Evolutionary conservation across 768 basidiomycete genomes (phyloP), one percentile per base, ranked within the genome.

Genomic region (Leucosporidium yakuticum): DNA sequence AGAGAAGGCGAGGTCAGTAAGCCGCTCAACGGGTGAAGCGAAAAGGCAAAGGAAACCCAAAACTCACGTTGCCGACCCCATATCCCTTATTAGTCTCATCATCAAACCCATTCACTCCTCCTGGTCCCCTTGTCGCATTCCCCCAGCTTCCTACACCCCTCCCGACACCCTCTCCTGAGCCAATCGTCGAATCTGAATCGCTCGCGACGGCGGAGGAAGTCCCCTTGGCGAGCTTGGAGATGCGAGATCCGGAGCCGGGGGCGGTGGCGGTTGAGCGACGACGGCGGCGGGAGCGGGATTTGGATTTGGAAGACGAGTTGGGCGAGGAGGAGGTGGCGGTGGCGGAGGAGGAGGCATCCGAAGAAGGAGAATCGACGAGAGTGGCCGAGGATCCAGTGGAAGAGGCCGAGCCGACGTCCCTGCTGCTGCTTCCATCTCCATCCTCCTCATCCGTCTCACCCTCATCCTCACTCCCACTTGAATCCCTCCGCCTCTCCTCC

Each of bases 401-500:
- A 19, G 25, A 32, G 55, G 9, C 62, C 65, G 20, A 65, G 74
- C 8, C 69, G 69, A 4, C 67, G 63, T 19, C 69, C 74, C 15
- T 75, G 74, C 25, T 69, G 69, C 4, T 74, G 74, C 8, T 73
- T 74, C 73, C 75, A 31, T 78, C 77, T 34, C 67, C 74, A 31
- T 69, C 72, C 25, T 76, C 62, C 34, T 73, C 66, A 32, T 47
- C 47, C 57, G 27, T 79, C 69, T 79, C 73, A 54, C 76, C 77
- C 66, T 79, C 79, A 56, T 77, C 74, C 29, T 79, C 78, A 11
- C 74, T 48, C 67, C 78, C 79, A 14, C 76, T 23, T 15, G 39
- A 44, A 44, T 44, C 39, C 48, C 21, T 75, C 53, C 62, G 61
- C 62, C 84, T 80, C 63, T 85, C 79, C 78, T 94, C 93, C 87